These are phyloP conservation scores for Thelonectria blattea DNA, from an alignment of 2,329 filamentous ascomycete genomes.

Conservation along the genomic window DNA sequence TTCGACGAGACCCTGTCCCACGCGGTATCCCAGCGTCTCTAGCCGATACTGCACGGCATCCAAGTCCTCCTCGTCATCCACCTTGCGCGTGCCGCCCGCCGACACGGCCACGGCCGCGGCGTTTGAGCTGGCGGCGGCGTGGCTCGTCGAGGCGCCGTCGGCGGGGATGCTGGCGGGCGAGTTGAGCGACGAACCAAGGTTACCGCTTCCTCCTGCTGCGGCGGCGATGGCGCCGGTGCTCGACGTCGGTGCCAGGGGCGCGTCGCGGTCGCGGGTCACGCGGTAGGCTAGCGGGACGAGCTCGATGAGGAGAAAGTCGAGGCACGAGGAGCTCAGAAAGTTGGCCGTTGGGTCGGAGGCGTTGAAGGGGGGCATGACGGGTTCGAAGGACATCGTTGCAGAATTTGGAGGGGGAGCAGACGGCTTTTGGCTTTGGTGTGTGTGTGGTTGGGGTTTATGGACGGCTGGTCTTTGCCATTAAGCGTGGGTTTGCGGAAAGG, in stretches of 20 bases:
- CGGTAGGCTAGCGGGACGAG: constrained; percentile 93
- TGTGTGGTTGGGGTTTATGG: too few relatives aligned
- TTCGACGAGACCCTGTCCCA: constrained; percentile 91
- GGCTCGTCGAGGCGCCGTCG: constrained; percentile 30
- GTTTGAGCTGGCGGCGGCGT: constrained; percentile 36
- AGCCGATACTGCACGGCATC: constrained; percentile 87
- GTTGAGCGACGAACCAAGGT: constrained; percentile 29
- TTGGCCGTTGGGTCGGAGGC: constrained; percentile 75
- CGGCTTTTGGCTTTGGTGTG: neutral
- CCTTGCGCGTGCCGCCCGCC: constrained; percentile 35
- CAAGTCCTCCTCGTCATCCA: constrained; percentile 78
- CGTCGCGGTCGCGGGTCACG: constrained; percentile 75
- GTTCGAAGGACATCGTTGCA: constrained; percentile 72
- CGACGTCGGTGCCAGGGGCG: constrained; percentile 46
- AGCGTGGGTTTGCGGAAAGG: neutral
- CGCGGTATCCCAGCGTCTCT: constrained; percentile 85
- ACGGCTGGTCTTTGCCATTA: too few relatives aligned
- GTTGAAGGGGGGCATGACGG: constrained; percentile 71
- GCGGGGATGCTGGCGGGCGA: constrained; percentile 25
- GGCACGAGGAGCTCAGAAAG: constrained; percentile 81
- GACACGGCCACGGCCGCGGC: constrained; percentile 30
- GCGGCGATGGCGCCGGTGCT: constrained; percentile 17
- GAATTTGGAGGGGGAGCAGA: neutral
- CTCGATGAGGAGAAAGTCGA: constrained; percentile 96
- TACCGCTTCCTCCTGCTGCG: constrained; percentile 23